Conservation (phyloP, 2,329 filamentous ascomycete genomes). For the Nothophoma quercina region DNA sequence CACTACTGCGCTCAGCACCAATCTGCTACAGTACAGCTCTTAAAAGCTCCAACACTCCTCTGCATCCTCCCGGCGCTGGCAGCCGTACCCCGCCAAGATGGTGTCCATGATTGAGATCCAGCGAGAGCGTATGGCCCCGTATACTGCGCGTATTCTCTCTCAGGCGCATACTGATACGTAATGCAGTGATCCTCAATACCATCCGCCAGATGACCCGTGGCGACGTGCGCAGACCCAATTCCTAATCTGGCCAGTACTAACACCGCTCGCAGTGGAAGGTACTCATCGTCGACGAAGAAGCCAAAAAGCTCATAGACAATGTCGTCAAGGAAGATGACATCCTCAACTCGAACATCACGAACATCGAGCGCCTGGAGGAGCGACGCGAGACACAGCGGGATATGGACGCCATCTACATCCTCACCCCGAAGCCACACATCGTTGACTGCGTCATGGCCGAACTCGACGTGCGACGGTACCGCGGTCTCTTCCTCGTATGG, state of each 20-base stretch:
- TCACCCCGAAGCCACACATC: conserved; percentile 85
- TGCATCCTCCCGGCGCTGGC: conserved; percentile 22
- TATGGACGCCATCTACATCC: conserved; percentile 94
- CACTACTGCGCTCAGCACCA: background rate
- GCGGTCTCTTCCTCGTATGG: conserved; percentile 83
- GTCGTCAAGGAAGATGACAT: conserved; percentile 95
- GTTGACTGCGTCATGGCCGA: conserved; percentile 95
- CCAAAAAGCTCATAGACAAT: conserved; percentile 87
- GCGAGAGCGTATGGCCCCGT: conserved; percentile 67
- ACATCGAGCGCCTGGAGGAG: conserved; percentile 94
- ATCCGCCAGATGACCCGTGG: conserved; percentile 81
- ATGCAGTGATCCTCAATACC: conserved; percentile 72
- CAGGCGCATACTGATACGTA: conserved; percentile 22
- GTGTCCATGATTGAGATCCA: conserved; percentile 87
- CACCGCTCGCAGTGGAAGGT: conserved; percentile 83
- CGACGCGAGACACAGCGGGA: conserved; percentile 81
- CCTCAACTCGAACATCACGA: conserved; percentile 94
- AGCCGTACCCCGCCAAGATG: conserved; percentile 65
- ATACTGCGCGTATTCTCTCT: background rate
- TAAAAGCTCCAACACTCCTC: background rate
- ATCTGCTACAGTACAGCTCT: background rate
- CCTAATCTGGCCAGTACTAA: conserved; percentile 29
- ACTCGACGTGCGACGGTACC: conserved; percentile 84
- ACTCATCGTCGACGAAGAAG: conserved; percentile 83
- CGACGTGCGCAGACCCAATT: conserved; percentile 67